Conservation (phyloP, 345 rosid genomes). For the Pistacia atlantica region DNA sequence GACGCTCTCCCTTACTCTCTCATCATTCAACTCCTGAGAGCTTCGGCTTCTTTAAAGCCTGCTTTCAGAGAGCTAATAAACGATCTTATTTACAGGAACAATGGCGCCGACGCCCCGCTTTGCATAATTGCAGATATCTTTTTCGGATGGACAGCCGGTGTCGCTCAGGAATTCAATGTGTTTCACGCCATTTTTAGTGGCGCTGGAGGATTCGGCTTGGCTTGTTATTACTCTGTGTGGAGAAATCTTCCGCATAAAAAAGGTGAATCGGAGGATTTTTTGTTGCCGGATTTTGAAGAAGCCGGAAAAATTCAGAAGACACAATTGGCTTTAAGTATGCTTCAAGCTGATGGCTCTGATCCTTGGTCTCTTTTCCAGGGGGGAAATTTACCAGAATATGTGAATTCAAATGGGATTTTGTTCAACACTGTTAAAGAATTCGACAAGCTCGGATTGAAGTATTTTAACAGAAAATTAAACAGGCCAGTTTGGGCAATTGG, state of each 20-base stretch:
- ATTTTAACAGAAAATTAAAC: conserved; percentile 39
- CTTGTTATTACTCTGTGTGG: conserved; percentile 60
- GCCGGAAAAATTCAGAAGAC: conserved; percentile 39
- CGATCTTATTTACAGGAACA: conserved; percentile 15
- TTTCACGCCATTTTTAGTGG: conserved; percentile 59
- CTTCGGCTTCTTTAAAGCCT: conserved; percentile 52
- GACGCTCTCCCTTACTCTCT: conserved; percentile 67
- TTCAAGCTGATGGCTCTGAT: conserved; percentile 52
- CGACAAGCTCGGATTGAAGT: conserved; percentile 41
- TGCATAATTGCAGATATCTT: conserved; percentile 57
- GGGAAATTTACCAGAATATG: conserved; percentile 39
- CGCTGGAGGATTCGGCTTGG: conserved; percentile 52
- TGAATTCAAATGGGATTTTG: conserved; percentile 42
- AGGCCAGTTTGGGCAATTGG: conserved; percentile 49
- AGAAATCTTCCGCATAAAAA: conserved; percentile 37
- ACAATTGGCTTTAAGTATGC: conserved; percentile 43
- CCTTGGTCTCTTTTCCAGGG: conserved; percentile 47
- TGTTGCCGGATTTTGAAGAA: conserved; percentile 51
- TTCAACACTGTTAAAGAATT: conserved; percentile 50
- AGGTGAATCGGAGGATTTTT: conserved; percentile 28
- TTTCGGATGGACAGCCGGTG: conserved; percentile 55
- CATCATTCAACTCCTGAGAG: conserved; percentile 52
- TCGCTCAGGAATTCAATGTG: conserved; percentile 51
- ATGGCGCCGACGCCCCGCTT: conserved; percentile 29
- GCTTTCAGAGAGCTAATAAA: conserved; percentile 40